Conservation (phyloP, 2,329 filamentous ascomycete species). For the Nannizziopsis arthrosporioides region DNA sequence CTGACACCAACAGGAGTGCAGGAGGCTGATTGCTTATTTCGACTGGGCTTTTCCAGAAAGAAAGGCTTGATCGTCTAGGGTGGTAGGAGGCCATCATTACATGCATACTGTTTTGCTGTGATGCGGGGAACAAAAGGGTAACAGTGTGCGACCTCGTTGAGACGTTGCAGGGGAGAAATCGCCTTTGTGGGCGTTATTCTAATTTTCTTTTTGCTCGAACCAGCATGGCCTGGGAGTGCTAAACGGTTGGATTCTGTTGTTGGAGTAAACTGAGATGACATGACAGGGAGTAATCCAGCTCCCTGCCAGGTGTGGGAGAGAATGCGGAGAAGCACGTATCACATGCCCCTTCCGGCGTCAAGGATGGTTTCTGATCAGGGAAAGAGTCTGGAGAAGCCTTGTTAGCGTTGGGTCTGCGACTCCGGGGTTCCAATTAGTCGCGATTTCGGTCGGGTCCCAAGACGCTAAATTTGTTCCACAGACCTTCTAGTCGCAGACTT, state of each 20-base stretch:
- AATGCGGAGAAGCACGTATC: slow-evolving; percentile 4
- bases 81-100: no score
- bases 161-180: no score
- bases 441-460: neutral
- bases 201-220: no score
- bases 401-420: neutral
- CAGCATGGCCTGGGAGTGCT: no score
- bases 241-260: no score
- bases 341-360: slow-evolving; percentile 1
- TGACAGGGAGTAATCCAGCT: neutral
- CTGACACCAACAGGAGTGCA: neutral
- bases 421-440: no score
- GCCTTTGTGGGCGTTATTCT: no score
- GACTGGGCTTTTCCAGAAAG: neutral
- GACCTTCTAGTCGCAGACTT: slow-evolving; percentile 5
- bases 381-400: slow-evolving; percentile 8
- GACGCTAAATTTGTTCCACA: slow-evolving; percentile 6
- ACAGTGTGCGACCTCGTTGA: no score
- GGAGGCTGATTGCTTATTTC: slow-evolving; percentile 4
- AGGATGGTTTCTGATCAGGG: neutral
- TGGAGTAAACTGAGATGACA: no score
- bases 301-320: neutral
- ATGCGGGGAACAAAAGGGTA: no score
- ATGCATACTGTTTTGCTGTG: no score
- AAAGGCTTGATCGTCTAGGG: neutral